Percentiles rank a stretch among this genome's conserved stretches.
These are phyloP conservation scores for Oidiodendron maius DNA, from an alignment of 495 filamentous ascomycete genomes.

Conservation along the genomic window DNA sequence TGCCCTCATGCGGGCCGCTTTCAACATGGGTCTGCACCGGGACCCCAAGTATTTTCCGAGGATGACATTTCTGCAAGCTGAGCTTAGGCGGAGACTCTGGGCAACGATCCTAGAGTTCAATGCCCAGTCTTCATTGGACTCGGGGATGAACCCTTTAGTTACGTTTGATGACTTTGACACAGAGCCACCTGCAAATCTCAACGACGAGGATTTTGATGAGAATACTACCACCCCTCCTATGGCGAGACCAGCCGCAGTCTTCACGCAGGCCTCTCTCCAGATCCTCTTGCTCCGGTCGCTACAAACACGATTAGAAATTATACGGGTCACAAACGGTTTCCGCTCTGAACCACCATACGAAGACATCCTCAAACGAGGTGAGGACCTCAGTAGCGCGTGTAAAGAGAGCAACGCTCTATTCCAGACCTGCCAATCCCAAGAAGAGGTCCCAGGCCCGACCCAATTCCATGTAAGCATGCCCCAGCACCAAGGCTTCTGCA, in stretches of 20 bases:
- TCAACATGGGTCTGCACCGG: conserved; percentile 54
- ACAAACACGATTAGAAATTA: conserved; percentile 40
- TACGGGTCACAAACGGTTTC: conserved; percentile 41
- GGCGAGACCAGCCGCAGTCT: conserved; percentile 26
- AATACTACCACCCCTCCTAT: conserved; percentile 29
- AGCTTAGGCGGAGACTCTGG: conserved; percentile 56
- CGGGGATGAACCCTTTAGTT: conserved; percentile 47
- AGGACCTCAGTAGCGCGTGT: background rate
- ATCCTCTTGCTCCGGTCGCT: conserved; percentile 41
- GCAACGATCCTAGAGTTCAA: conserved; percentile 54
- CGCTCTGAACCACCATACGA: conserved; percentile 42
- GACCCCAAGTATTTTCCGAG: conserved; percentile 46
- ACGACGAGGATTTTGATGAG: conserved; percentile 50
- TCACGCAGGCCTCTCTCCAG: conserved; percentile 48
- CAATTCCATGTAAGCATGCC: no score
- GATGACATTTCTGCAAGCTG: conserved; percentile 41
- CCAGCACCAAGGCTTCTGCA: no score
- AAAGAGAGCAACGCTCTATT: background rate
- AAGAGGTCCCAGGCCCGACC: background rate
- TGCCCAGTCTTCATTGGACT: conserved; percentile 50
- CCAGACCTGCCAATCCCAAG: background rate
- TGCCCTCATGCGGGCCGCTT: conserved; percentile 47
- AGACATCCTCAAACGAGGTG: conserved; percentile 30
- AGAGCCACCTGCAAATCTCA: conserved; percentile 45
- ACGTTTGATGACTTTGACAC: conserved; percentile 29